Percentiles rank a stretch among this genome's conserved stretches.
These are phyloP conservation scores for Cerrena zonata DNA, from an alignment of 1,284 basidiomycete species.

Conservation along the genomic window DNA sequence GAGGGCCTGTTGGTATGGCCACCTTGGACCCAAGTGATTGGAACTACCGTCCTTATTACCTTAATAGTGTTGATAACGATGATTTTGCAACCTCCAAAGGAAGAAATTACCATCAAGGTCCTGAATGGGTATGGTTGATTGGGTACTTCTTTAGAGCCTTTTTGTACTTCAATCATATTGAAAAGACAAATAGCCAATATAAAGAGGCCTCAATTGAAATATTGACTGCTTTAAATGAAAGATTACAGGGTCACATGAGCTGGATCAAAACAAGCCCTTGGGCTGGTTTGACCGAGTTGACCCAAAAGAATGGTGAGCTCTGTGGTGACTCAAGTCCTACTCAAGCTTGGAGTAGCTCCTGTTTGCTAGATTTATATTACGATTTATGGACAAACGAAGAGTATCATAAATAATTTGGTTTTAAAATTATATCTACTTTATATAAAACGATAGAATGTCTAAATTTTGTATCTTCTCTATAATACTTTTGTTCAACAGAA, in stretches of 20 bases:
- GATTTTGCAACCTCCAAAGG: constrained; percentile 84
- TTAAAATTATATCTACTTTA: too few species aligned
- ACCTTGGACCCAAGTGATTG: constrained; percentile 81
- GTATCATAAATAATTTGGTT: too few species aligned
- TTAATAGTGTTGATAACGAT: constrained; percentile 82
- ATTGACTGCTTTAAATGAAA: not conserved
- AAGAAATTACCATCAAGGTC: constrained; percentile 81
- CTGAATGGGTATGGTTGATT: constrained; percentile 90
- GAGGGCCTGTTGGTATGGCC: constrained; percentile 88
- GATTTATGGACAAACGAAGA: too few species aligned
- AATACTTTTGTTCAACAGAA: too few species aligned
- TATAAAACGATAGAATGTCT: too few species aligned
- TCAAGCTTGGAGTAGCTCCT: constrained; percentile 89
- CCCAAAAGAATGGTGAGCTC: constrained; percentile 74
- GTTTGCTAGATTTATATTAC: too few species aligned
- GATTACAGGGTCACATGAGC: constrained; percentile 52
- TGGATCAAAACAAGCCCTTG: constrained; percentile 79
- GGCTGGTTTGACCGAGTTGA: constrained; percentile 88
- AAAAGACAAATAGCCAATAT: constrained; percentile 61
- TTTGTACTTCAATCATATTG: constrained; percentile 72
- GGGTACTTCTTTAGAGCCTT: constrained; percentile 95
- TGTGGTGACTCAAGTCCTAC: constrained; percentile 86
- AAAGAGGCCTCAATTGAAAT: constrained; percentile 21
- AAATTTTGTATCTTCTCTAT: too few species aligned
- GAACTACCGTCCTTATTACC: constrained; percentile 85